phyloP scores from a whole-genome alignment of 2,329 filamentous ascomycete species.

The Scedosporium minutisporum region DNA sequence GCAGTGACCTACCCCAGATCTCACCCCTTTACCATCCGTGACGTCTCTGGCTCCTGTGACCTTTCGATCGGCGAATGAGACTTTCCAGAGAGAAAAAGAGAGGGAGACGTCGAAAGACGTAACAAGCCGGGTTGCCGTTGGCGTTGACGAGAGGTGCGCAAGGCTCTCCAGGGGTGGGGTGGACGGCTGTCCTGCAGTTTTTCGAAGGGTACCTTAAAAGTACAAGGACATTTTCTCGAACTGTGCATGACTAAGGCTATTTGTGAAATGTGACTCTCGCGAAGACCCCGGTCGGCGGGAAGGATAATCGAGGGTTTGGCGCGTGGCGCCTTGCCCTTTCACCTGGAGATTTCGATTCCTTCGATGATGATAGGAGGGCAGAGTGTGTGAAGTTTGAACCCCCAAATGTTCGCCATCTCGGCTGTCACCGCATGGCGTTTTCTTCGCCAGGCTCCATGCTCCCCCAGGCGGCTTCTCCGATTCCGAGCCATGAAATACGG shows the following conservation, averaged over 20 bases:
- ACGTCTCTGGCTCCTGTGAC: neutral
- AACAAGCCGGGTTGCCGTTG: neutral
- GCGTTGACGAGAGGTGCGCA: neutral
- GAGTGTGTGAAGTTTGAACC: too few relatives aligned
- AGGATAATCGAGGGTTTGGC: neutral
- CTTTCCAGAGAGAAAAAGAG: neutral
- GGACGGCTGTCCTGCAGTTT: neutral
- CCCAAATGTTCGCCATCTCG: too few relatives aligned
- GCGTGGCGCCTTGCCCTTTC: neutral
- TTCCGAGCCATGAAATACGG: neutral
- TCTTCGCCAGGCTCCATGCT: neutral
- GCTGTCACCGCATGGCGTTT: neutral
- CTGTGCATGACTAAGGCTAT: neutral
- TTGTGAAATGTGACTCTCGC: neutral
- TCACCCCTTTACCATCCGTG: neutral
- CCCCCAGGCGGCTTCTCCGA: too few relatives aligned
- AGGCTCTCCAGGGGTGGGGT: neutral
- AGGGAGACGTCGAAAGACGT: neutral
- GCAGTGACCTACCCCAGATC: too few relatives aligned
- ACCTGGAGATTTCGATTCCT: neutral
- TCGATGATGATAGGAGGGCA: too few relatives aligned
- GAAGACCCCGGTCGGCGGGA: neutral
- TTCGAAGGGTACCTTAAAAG: too few relatives aligned
- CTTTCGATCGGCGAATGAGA: neutral
- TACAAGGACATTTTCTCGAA: too few relatives aligned